A percentile compares a stretch with the other conserved stretches of the same genome.
Evolutionary conservation across 768 basidiomycete genomes (phyloP).

Genomic region (Zangia roseola): DNA sequence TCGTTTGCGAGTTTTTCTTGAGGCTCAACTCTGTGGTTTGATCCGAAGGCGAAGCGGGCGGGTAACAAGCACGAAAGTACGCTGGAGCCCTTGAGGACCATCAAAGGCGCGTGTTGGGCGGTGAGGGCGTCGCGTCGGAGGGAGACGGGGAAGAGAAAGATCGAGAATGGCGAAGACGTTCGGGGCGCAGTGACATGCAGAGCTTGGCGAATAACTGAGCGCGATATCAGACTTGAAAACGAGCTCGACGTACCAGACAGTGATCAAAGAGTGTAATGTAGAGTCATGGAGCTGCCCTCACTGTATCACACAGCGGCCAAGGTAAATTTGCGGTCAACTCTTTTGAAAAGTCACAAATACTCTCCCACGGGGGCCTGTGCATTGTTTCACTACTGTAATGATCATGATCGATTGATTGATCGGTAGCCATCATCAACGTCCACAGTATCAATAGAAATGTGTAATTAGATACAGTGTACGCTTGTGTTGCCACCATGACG

Average conservation of each 20-base stretch:
- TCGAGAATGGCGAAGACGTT: not conserved
- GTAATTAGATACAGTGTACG: too few species aligned
- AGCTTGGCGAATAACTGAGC: not conserved
- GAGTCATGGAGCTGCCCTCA: conserved; percentile 16
- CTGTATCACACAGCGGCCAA: conserved; percentile 20
- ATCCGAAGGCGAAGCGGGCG: conserved; percentile 34
- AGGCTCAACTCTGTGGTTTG: conserved; percentile 14
- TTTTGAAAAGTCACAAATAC: conserved; percentile 5
- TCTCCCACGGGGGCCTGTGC: conserved; percentile 16
- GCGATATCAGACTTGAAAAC: not conserved
- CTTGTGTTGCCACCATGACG: too few species aligned
- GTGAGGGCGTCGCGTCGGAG: too few species aligned
- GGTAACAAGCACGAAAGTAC: conserved; percentile 38
- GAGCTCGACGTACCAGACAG: too few species aligned
- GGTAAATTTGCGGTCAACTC: conserved; percentile 6
- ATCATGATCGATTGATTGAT: too few species aligned
- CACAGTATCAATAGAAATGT: too few species aligned
- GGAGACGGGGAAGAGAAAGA: not conserved
- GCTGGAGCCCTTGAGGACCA: conserved; percentile 35
- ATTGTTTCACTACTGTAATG: too few species aligned
- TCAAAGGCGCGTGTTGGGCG: conserved; percentile 9
- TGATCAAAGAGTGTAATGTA: not conserved
- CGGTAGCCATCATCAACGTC: not conserved
- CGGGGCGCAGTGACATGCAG: conserved; percentile 10
- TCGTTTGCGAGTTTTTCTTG: conserved; percentile 38